Percentiles rank a stretch among this genome's conserved stretches.
Evolutionary conservation across 306 rosid species (phyloP).

Genomic region (Rosa chinensis): DNA sequence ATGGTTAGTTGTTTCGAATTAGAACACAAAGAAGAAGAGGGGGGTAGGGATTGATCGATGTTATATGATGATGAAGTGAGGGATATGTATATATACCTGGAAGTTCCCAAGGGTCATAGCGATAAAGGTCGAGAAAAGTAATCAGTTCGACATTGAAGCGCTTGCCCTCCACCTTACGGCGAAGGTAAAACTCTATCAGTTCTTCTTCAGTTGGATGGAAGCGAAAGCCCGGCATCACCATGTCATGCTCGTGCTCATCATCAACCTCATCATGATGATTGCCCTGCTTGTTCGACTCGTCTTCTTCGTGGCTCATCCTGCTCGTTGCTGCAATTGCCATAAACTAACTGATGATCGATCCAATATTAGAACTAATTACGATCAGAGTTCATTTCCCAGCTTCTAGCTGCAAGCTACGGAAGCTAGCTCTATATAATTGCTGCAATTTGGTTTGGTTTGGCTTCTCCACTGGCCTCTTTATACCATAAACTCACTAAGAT

Average conservation of each 20-base stretch:
- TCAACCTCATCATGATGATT: not conserved
- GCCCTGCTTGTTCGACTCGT: slow-evolving; percentile 22
- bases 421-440: not conserved
- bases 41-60: not conserved
- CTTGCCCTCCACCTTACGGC: slow-evolving; percentile 99
- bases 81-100: slow-evolving; percentile 51
- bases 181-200: slow-evolving; percentile 97
- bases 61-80: not conserved
- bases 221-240: slow-evolving; percentile 98
- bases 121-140: slow-evolving; percentile 98
- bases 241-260: slow-evolving; percentile 78
- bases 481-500: slow-evolving; percentile 14
- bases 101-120: slow-evolving; percentile 99
- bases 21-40: not conserved
- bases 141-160: slow-evolving; percentile 98
- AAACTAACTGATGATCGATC: slow-evolving; percentile 12
- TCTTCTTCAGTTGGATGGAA: slow-evolving; percentile 99
- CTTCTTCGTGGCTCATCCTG: slow-evolving; percentile 53
- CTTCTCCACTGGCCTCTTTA: slow-evolving; percentile 19
- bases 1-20: not conserved
- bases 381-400: not conserved
- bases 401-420: not conserved
- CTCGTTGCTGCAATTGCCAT: slow-evolving; percentile 71
- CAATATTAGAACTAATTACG: not conserved
- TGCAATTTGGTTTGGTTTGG: slow-evolving; percentile 2